Evolutionary conservation across 78 protist genomes (phyloP).

Genomic region (Dictyostelium brefeldianum): DNA sequence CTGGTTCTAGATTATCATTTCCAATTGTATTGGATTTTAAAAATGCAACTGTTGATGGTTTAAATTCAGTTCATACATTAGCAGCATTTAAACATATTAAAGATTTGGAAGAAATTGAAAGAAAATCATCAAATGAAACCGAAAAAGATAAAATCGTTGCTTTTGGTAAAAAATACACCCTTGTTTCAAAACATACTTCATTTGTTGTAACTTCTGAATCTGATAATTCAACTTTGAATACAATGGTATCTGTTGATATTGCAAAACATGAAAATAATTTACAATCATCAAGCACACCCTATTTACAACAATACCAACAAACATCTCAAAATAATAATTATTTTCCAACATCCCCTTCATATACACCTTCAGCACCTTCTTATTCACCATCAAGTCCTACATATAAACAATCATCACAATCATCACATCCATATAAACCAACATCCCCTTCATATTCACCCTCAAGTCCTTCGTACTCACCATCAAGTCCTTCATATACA

Average conservation of each 20-base stretch:
- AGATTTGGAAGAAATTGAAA: constrained; percentile 44
- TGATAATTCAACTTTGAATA: not conserved
- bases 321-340: no score
- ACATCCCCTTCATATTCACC: no score
- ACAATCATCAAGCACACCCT: no score
- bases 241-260: constrained; percentile 22
- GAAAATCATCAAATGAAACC: not conserved
- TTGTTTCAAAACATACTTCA: constrained; percentile 61
- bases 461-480: no score
- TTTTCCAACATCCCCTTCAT: no score
- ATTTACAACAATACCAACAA: no score
- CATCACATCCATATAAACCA: no score
- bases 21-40: not conserved
- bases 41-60: not conserved
- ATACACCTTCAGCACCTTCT: not conserved
- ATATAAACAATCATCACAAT: no score
- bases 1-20: not conserved
- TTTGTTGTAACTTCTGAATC: constrained; percentile 34
- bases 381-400: not conserved
- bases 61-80: constrained; percentile 21
- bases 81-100: constrained; percentile 32
- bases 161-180: constrained; percentile 18
- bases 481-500: not conserved
- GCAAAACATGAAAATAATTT: no score
- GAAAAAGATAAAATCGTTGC: constrained; percentile 27